Evolutionary conservation across 2,329 filamentous ascomycete genomes (phyloP).

Genomic region (Pseudocercospora fuligena): DNA sequence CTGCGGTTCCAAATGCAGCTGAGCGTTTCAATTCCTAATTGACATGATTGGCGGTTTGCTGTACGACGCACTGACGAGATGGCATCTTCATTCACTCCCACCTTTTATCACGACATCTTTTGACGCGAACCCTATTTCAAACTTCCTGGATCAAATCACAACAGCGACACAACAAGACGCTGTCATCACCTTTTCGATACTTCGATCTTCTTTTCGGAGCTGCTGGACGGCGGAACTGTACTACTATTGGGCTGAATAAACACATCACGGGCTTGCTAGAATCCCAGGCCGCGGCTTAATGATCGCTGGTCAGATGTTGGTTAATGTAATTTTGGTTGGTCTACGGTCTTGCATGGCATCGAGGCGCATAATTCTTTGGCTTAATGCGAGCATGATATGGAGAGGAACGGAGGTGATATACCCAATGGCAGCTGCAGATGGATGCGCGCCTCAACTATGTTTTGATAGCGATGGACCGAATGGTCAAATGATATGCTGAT

Average conservation of each 20-base stretch:
- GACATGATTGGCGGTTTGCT: slow-evolving; percentile 10
- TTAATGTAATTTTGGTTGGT: slow-evolving; percentile 21
- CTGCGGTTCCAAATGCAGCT: slow-evolving; percentile 9
- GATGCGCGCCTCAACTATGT: slow-evolving; percentile 25
- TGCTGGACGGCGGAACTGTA: slow-evolving; percentile 28
- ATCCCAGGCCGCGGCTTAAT: slow-evolving; percentile 11
- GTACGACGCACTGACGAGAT: slow-evolving; percentile 1
- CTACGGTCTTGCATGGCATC: slow-evolving; percentile 18
- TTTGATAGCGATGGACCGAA: slow-evolving; percentile 19
- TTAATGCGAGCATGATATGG: slow-evolving; percentile 21
- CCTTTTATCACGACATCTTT: slow-evolving; percentile 2
- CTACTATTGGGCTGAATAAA: slow-evolving; percentile 14
- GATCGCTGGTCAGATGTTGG: slow-evolving; percentile 11
- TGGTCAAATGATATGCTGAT: slow-evolving; percentile 18
- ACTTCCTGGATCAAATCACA: background rate
- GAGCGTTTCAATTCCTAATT: slow-evolving; percentile 1
- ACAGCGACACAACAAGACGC: background rate
- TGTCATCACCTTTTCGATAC: slow-evolving; percentile 1
- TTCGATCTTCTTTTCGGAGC: slow-evolving; percentile 13
- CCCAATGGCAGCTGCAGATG: slow-evolving; percentile 28
- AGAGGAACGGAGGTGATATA: slow-evolving; percentile 21
- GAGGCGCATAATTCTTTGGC: slow-evolving; percentile 18
- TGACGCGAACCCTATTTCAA: background rate
- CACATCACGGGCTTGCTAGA: slow-evolving; percentile 10
- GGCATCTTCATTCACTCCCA: slow-evolving; percentile 14